phyloP scores from a whole-genome alignment of 2,329 filamentous ascomycete genomes.

The Neodidymelliopsis sp. region DNA sequence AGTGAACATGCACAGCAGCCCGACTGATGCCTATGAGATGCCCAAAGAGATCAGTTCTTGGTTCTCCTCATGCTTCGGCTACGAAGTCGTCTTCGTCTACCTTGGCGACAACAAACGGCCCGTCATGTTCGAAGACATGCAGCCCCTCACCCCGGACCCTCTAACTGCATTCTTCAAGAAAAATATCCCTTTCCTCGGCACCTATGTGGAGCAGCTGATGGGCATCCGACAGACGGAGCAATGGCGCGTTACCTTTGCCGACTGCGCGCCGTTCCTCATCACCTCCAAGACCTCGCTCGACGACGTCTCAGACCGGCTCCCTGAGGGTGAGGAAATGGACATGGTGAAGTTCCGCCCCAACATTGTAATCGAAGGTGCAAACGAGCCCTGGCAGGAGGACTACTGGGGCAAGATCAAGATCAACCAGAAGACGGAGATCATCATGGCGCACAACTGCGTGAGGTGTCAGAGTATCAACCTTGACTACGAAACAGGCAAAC shows the following conservation, averaged over 20 bases:
- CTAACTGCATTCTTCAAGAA: conserved; percentile 25
- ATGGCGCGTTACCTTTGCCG: conserved; percentile 69
- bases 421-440: conserved; percentile 40
- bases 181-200: conserved; percentile 20
- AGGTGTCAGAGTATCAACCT: conserved; percentile 57
- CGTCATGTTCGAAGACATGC: conserved; percentile 50
- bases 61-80: conserved; percentile 56
- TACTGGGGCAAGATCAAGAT: conserved; percentile 54
- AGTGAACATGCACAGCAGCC: conserved; percentile 55
- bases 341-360: conserved; percentile 58
- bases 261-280: conserved; percentile 78
- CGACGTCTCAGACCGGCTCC: conserved; percentile 62
- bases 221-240: conserved; percentile 40
- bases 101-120: conserved; percentile 52
- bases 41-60: conserved; percentile 51
- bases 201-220: conserved; percentile 33
- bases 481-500: conserved; percentile 55
- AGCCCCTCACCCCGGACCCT: conserved; percentile 23
- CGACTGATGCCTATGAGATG: conserved; percentile 55
- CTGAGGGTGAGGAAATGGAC: conserved; percentile 50
- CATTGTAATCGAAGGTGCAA: conserved; percentile 53
- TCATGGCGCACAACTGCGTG: conserved; percentile 55
- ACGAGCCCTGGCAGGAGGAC: conserved; percentile 55
- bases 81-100: conserved; percentile 53
- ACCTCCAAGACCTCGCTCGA: conserved; percentile 73